phyloP scores from a whole-genome alignment of 805 yeast genomes.

The Nematodospora valgi region DNA sequence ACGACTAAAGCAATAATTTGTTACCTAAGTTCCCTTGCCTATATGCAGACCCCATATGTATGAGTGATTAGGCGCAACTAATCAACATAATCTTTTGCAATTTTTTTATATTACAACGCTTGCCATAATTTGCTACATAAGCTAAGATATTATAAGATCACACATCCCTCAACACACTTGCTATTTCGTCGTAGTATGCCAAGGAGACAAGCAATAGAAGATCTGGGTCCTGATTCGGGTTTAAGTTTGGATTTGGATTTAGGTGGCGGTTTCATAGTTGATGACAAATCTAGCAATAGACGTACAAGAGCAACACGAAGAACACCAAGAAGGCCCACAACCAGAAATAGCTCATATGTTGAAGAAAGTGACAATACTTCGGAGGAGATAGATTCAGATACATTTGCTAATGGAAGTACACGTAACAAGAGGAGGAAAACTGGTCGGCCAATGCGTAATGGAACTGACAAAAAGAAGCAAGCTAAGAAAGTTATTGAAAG shows the following conservation, averaged over 20 bases:
- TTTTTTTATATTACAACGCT: too few relatives aligned
- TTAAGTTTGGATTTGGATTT: slow-evolving; percentile 4
- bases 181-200: too few relatives aligned
- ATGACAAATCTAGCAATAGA: slow-evolving; percentile 29
- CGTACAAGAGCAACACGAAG: slow-evolving; percentile 14
- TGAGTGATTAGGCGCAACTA: too few relatives aligned
- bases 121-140: too few relatives aligned
- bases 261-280: slow-evolving; percentile 42
- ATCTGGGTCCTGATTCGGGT: slow-evolving; percentile 3
- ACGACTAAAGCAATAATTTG: too few relatives aligned
- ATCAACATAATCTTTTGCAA: too few relatives aligned
- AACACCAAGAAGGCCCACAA: slow-evolving; percentile 12
- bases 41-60: too few relatives aligned
- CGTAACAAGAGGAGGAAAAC: slow-evolving; percentile 11
- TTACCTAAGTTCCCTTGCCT: too few relatives aligned
- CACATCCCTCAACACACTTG: too few relatives aligned
- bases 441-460: slow-evolving; percentile 11
- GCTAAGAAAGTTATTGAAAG: slow-evolving; percentile 3
- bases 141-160: too few relatives aligned
- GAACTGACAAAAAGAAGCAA: slow-evolving; percentile 3
- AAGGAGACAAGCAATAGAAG: too few relatives aligned
- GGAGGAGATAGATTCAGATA: slow-evolving; percentile 10
- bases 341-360: slow-evolving; percentile 18
- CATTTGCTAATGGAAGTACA: slow-evolving; percentile 9
- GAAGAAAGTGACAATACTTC: slow-evolving; percentile 23